Evolutionary conservation across 2,329 filamentous ascomycete genomes (phyloP).

Genomic region (Alternaria consortialis): DNA sequence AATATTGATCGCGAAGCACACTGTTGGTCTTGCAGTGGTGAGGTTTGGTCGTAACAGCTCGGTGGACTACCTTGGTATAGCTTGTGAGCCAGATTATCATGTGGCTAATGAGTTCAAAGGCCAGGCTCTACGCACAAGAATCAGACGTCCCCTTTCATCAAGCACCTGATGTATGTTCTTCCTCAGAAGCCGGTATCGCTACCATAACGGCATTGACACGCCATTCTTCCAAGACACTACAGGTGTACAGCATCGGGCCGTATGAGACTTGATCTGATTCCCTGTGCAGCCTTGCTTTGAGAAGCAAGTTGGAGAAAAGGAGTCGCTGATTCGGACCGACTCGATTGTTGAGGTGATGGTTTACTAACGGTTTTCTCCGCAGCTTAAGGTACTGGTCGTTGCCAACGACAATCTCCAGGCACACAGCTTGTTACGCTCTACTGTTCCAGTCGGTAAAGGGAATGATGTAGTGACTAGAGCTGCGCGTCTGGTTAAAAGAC

Average conservation of each 20-base stretch:
- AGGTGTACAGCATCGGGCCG: not conserved
- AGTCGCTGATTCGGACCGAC: not conserved
- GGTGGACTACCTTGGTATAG: not conserved
- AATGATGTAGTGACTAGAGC: not conserved
- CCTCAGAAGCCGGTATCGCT: not conserved
- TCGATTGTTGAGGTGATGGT: not conserved
- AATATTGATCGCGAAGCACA: too few relatives aligned
- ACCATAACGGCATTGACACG: not conserved
- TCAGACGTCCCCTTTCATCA: not conserved
- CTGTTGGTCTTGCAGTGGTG: not conserved
- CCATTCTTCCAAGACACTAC: not conserved
- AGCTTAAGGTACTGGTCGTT: not conserved
- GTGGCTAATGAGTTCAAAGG: not conserved
- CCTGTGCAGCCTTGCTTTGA: not conserved
- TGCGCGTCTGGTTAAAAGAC: not conserved
- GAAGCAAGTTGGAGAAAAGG: not conserved
- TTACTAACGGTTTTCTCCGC: not conserved
- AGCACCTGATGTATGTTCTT: not conserved
- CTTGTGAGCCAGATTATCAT: not conserved
- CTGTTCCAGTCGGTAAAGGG: not conserved
- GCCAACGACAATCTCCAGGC: not conserved
- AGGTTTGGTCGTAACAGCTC: not conserved
- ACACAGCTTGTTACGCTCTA: fast-evolving
- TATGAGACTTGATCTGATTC: not conserved
- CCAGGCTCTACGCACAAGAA: not conserved